Base-by-base conservation (phyloP, 2,329 filamentous ascomycete species). In the Xylariaceae sp. region DNA sequence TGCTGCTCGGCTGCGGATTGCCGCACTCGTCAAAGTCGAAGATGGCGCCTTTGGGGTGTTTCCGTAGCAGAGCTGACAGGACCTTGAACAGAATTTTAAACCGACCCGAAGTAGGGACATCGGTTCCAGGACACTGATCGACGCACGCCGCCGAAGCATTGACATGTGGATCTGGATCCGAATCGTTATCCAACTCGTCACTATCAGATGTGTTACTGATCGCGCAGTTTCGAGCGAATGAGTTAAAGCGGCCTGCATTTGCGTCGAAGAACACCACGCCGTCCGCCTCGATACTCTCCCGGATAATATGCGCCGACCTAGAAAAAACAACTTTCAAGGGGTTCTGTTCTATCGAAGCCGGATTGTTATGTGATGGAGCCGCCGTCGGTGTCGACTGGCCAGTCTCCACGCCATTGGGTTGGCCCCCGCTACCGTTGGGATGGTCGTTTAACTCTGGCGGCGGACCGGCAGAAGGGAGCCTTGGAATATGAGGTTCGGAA, bases 21-120 rank as follows among this genome's bases (percentile, higher is more conserved):
- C 67, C 68, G 9, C 62, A 50, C 4, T 56, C 56, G 11, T 63
- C 64, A 19, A 67, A 68, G 34, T 65, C 66, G 43, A 71, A 73
- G 1, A 72, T 59, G 34, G 64, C 64, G 0, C 71, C 72, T 7
- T 59, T 52, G 0, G 70, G 70, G 40, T 74, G 68, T 1, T 64
- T 57, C 9, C 61, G 61, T 1, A 73, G 50, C 5, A 74, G 59
- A 2, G 55, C 56, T 1, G 58, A 51, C 2, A 74, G 53, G 11
- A 69, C 61, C 4, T 46, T 55, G 34, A 70, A 64, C 0, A 65
- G 58, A 1, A 72, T 41, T 2, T 50, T 47, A 8, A 51, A 41
- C 4, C 50, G 39, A 8, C 50, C 39, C 0, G 23, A 29, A 6
- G 28, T 30, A 2, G 47, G 41, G 2, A 38, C 23, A 17, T 55